Evolutionary conservation across 495 filamentous ascomycete genomes (phyloP), one percentile per base, ranked within the genome.

Genomic region (Xylaria venustula): DNA sequence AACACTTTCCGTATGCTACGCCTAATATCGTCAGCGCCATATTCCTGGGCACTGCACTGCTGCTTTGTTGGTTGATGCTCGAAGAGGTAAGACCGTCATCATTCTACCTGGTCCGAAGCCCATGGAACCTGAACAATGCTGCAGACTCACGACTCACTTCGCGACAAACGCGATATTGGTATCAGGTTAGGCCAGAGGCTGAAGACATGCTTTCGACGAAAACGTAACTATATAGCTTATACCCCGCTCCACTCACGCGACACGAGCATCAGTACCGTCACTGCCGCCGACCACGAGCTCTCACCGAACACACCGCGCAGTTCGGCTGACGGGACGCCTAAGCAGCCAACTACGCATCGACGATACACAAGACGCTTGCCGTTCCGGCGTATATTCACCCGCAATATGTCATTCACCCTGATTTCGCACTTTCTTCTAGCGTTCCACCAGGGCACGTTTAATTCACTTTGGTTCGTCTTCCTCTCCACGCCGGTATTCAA

Each of bases 401-500:
- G 81, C 52, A 93, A 93, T 64, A 87, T 96, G 22, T 54, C 65
- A 14, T 70, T 71, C 62, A 92, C 90, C 1, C 76, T 94, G 3
- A 46, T 86, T 12, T 81, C 87, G 1, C 87, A 88, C 70, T 87
- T 82, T 45, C 81, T 92, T 62, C 81, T 94, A 55, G 85, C 88
- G 40, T 85, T 89, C 67, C 89, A 92, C 66, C 82, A 92, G 72
- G 89, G 88, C 60, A 90, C 90, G 44, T 94, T 93, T 80, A 90
- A 90, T 72, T 88, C 87, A 50, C 81, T 93, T 46, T 93, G 89
- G 90, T 88, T 90, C 61, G 81, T 91, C 58, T 93, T 92, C 79
- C 86, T 96, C 59, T 91, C 88, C 0, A 90, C 90, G 0, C 88
- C 90, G 0, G 88, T 90, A 34, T 87, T 86, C 63, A 81, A 89